Evolutionary conservation across 2,329 filamentous ascomycete species (phyloP).

Genomic region (Fusarium falciforme): DNA sequence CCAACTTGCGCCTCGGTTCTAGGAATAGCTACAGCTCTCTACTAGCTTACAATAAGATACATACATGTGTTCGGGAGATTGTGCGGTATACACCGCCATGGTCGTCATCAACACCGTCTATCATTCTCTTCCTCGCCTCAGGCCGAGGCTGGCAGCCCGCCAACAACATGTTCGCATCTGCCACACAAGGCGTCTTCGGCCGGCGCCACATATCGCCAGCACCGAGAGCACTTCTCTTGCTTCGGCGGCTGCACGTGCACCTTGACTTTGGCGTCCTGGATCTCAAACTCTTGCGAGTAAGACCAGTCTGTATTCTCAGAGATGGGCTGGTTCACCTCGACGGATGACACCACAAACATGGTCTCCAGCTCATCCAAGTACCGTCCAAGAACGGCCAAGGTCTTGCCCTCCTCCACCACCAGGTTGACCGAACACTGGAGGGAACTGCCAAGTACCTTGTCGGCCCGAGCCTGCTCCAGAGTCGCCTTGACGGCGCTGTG

Average conservation of each 20-base stretch:
- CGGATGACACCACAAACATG: conserved; percentile 77
- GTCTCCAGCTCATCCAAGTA: conserved; percentile 65
- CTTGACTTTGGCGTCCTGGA: conserved; percentile 50
- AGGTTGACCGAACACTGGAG: conserved; percentile 80
- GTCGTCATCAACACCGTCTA: conserved; percentile 5
- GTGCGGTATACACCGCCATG: conserved; percentile 24
- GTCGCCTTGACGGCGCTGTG: conserved; percentile 78
- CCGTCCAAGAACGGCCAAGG: conserved; percentile 51
- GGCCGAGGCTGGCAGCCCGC: conserved; percentile 20
- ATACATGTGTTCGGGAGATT: conserved; percentile 31
- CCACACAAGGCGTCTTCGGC: conserved; percentile 74
- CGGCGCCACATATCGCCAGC: conserved; percentile 88
- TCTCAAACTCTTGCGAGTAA: conserved; percentile 57
- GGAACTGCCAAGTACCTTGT: conserved; percentile 82
- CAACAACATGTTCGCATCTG: conserved; percentile 77
- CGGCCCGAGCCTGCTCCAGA: conserved; percentile 77
- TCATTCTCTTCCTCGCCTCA: conserved; percentile 12
- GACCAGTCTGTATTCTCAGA: conserved; percentile 52
- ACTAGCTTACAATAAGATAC: conserved; percentile 32
- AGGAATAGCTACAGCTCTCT: conserved; percentile 1
- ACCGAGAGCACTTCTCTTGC: conserved; percentile 81
- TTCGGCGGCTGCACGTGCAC: conserved; percentile 62
- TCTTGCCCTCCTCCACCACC: conserved; percentile 53
- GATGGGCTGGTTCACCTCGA: conserved; percentile 58
- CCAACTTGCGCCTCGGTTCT: neutral